Conservation (phyloP, 106 monocot genomes). For the Acorus calamus region DNA sequence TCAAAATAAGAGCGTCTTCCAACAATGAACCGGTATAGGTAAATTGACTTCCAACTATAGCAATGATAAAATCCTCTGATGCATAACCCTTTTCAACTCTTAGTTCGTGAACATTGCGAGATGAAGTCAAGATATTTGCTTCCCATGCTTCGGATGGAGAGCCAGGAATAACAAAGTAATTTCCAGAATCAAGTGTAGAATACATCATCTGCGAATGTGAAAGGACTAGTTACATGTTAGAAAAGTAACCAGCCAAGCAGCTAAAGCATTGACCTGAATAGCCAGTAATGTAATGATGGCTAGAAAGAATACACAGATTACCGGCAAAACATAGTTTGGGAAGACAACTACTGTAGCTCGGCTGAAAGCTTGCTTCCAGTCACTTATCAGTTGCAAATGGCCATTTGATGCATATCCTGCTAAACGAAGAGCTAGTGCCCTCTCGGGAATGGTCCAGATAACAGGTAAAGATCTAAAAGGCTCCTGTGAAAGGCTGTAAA, state of each 20-base stretch:
- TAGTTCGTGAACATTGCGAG: constrained; percentile 12
- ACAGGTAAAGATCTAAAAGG: constrained; percentile 95
- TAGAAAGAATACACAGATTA: constrained; percentile 23
- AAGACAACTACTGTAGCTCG: constrained; percentile 82
- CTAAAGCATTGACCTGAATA: no score
- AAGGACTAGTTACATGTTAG: neutral
- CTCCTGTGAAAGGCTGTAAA: constrained; percentile 87
- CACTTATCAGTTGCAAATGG: constrained; percentile 43
- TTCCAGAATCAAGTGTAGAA: constrained; percentile 72
- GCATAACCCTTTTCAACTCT: constrained; percentile 33
- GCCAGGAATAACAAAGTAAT: constrained; percentile 82
- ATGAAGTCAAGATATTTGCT: constrained; percentile 22
- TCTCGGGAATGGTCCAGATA: constrained; percentile 77
- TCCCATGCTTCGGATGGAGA: constrained; percentile 63
- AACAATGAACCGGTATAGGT: constrained; percentile 72
- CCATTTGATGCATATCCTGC: constrained; percentile 42
- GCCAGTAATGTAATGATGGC: no score
- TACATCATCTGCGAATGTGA: constrained; percentile 64
- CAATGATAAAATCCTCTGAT: constrained; percentile 68
- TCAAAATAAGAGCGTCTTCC: constrained; percentile 74
- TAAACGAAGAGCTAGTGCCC: constrained; percentile 54
- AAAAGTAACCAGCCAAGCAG: no score
- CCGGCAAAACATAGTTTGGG: constrained; percentile 63
- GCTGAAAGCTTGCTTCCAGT: constrained; percentile 73
- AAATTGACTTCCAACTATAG: constrained; percentile 74